Evolutionary conservation across 805 yeast genomes (phyloP), one percentile per base, ranked within the genome.

Genomic region (Candida ovalis): DNA sequence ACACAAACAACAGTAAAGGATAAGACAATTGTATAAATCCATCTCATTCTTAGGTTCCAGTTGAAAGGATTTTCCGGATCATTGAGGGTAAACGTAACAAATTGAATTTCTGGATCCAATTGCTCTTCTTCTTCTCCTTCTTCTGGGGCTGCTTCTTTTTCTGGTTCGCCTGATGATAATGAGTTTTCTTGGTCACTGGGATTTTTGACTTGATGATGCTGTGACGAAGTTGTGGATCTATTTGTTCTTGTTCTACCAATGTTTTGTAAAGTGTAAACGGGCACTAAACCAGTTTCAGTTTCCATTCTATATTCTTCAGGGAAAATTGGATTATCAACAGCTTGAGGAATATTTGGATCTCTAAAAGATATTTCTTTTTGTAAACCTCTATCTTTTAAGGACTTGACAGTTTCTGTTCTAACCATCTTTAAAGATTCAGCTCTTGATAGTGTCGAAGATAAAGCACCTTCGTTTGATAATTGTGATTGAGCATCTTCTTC

Each of bases 51-150:
- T 28, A 70, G 46, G 23, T 77, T 69, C 97, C 97, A 90, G 66
- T 90, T 90, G 61, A 83, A 84, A 25, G 97, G 97, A 67, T 91
- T 91, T 58, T 81, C 92, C 0, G 96, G 95, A 64, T 91, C 98
- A 53, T 80, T 77, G 18, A 82, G 71, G 6, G 74, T 70, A 64
- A 89, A 90, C 0, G 96, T 90, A 48, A 91, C 97, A 62, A 88
- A 87, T 63, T 88, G 92, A 49, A 85, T 76, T 43, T 83, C 88
- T 6, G 83, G 82, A 58, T 81, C 87, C 35, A 78, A 60, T 13
- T 72, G 75, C 41, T 36, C 35, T 21, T 45, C 48, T 25, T 54
- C 58, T 19, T 60, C 63, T 42, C 49, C 66, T 28, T 44, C 66
- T 24, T 44, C 46, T 23, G 53, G 57, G 17, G 60, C 63, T 42